phyloP scores from a whole-genome alignment of 129 eudicot species.

The Tagetes erecta region DNA sequence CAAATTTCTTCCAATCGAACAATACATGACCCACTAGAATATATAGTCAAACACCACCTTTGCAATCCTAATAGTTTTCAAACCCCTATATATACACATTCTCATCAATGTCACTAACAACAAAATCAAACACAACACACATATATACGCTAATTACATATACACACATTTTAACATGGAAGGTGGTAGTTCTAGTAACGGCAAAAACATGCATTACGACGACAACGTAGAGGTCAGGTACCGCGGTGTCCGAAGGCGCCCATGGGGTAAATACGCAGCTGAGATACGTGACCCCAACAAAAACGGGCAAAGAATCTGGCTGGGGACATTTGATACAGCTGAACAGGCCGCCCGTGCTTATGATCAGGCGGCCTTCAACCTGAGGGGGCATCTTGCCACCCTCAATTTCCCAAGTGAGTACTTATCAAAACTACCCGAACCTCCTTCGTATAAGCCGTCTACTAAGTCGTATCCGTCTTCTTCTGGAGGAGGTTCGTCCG shows the following conservation, averaged over 20 bases:
- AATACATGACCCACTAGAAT: slow-evolving; percentile 2
- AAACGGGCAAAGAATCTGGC: slow-evolving; percentile 79
- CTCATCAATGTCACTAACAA: neutral
- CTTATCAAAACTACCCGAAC: slow-evolving; percentile 52
- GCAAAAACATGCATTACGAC: slow-evolving; percentile 43
- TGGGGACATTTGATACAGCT: slow-evolving; percentile 83
- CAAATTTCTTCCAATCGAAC: neutral
- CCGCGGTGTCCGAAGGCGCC: slow-evolving; percentile 82
- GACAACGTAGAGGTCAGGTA: slow-evolving; percentile 48
- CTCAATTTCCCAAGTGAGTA: slow-evolving; percentile 79
- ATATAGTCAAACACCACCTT: slow-evolving; percentile 25
- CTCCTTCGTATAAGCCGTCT: slow-evolving; percentile 39
- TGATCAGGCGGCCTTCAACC: slow-evolving; percentile 64
- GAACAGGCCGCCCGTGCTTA: slow-evolving; percentile 87
- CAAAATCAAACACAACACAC: neutral
- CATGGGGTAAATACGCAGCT: slow-evolving; percentile 91
- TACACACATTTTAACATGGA: slow-evolving; percentile 30
- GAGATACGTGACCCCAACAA: slow-evolving; percentile 84
- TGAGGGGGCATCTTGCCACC: slow-evolving; percentile 76
- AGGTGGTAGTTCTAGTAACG: slow-evolving; percentile 36
- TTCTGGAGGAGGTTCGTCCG: slow-evolving; percentile 27
- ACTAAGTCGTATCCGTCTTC: slow-evolving; percentile 26
- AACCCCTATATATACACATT: slow-evolving; percentile 24
- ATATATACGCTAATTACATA: neutral
- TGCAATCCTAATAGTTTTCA: slow-evolving; percentile 10